Base-by-base conservation (phyloP, 1,284 basidiomycete species). In the Heimioporus retisporus region DNA sequence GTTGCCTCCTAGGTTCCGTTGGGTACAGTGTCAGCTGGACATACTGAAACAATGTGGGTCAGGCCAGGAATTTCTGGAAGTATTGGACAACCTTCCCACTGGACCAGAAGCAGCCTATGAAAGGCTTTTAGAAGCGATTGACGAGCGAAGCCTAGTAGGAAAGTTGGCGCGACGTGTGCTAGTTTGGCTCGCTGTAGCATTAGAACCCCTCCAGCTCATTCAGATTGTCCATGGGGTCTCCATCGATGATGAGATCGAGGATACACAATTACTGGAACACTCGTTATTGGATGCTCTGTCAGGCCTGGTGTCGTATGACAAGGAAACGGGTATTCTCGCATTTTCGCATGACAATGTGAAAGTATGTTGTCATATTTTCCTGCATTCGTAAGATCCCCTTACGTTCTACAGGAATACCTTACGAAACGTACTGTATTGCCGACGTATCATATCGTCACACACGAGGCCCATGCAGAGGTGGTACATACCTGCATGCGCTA, bases 21-120 rank as follows among this genome's bases (percentile, higher is more conserved):
- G 65, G 65, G 61, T 64, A 6, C 53, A 64, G 21, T 66, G 65
- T 44, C 65, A 65, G n/a, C 15, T 65, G 2, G 65, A 62, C 23
- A 42, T 21, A 8, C 60, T 65, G 10, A 65, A 58, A 25, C 59
- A 28, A 40, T 65, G 64, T 58, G 18, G 28, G 6, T 40, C 53
- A 19, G 25, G 16, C 21, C 21, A 28, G 13, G 59, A 65, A n/a
- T 25, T 61, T 8, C 31, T 2, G n/a, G 56, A 54, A 59, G 62
- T 28, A 2, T 40, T 59, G 16, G 28, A 54, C 35, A 23, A 25
- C 15, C 51, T 53, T 15, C 61, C 61, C 2, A 50, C 35, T 6
- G 55, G 43, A 23, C 35, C 57, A 43, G 55, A 63, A 57, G 46
- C 46, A 10, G 42, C 55, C 6, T 63, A 63, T 13, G 55, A 63